Evolutionary conservation across 345 rosid genomes (phyloP).

Genomic region (Salix arbutifolia): DNA sequence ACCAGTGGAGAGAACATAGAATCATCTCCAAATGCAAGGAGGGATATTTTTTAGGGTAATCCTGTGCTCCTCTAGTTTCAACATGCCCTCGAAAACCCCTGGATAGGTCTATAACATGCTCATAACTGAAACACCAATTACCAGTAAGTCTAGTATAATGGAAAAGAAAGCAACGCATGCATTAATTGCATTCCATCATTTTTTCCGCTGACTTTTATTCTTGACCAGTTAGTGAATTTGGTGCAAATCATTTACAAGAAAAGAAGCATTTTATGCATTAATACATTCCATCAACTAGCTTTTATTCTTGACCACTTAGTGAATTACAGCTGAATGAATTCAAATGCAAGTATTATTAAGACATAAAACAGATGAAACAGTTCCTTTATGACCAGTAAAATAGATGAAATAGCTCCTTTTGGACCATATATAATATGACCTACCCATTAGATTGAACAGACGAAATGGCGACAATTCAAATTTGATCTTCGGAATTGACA

Average conservation of each 20-base stretch:
- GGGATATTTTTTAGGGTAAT: neutral
- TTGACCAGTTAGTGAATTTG: no score
- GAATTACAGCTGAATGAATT: neutral
- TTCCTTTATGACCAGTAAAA: neutral
- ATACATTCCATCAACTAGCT: no score
- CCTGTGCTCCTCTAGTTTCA: neutral
- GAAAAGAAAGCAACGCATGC: neutral
- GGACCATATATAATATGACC: constrained; percentile 14
- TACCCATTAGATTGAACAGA: constrained; percentile 94
- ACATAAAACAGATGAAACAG: neutral
- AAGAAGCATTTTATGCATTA: no score
- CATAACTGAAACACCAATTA: neutral
- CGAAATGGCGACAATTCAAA: constrained; percentile 93
- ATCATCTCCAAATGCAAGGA: neutral
- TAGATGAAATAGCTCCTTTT: constrained; percentile 8
- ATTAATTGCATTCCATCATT: no score
- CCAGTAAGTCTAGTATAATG: neutral
- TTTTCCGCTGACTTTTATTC: no score
- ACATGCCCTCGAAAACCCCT: neutral
- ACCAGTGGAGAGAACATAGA: neutral
- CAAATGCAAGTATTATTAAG: neutral
- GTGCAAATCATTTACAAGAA: no score
- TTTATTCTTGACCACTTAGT: no score
- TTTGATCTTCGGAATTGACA: constrained; percentile 92
- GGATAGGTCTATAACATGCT: neutral